Percentiles rank a stretch among this genome's conserved stretches.
phyloP scores from a whole-genome alignment of 768 basidiomycete species.

The Auriscalpium microsporum region DNA sequence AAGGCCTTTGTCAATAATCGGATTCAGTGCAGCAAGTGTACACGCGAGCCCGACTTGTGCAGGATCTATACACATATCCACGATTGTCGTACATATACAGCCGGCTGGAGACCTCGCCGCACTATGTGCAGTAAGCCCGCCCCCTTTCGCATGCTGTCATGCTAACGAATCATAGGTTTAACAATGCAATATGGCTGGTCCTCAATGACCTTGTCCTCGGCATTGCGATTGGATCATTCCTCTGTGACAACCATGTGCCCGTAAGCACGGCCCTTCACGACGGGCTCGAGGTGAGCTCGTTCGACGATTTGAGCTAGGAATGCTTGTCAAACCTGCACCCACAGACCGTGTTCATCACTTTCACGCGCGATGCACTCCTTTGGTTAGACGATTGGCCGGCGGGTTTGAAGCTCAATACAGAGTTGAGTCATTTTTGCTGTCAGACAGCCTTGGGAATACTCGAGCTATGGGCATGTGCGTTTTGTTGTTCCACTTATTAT shows the following conservation, averaged over 20 bases:
- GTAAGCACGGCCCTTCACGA: constrained; percentile 32
- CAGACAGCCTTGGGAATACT: constrained; percentile 59
- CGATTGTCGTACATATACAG: constrained; percentile 13
- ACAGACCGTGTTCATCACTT: constrained; percentile 36
- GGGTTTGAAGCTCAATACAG: constrained; percentile 91
- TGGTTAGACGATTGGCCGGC: constrained; percentile 97
- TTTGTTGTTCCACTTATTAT: neutral
- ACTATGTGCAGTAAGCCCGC: constrained; percentile 13
- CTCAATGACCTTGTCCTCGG: constrained; percentile 89
- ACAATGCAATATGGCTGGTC: constrained; percentile 86
- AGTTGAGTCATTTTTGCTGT: constrained; percentile 83
- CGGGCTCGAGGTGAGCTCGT: constrained; percentile 2
- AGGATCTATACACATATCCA: constrained; percentile 6
- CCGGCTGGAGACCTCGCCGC: constrained; percentile 12
- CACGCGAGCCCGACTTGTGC: constrained; percentile 5
- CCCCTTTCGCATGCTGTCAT: neutral
- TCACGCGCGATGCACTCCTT: constrained; percentile 43
- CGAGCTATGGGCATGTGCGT: constrained; percentile 65
- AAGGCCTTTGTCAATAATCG: neutral
- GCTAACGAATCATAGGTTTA: constrained; percentile 47
- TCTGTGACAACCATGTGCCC: constrained; percentile 53
- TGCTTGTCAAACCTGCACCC: neutral
- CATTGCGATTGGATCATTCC: constrained; percentile 56
- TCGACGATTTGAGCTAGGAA: neutral
- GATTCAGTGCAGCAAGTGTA: constrained; percentile 11